phyloP scores from a whole-genome alignment of 768 basidiomycete species.

The Auriscalpium orientale region DNA sequence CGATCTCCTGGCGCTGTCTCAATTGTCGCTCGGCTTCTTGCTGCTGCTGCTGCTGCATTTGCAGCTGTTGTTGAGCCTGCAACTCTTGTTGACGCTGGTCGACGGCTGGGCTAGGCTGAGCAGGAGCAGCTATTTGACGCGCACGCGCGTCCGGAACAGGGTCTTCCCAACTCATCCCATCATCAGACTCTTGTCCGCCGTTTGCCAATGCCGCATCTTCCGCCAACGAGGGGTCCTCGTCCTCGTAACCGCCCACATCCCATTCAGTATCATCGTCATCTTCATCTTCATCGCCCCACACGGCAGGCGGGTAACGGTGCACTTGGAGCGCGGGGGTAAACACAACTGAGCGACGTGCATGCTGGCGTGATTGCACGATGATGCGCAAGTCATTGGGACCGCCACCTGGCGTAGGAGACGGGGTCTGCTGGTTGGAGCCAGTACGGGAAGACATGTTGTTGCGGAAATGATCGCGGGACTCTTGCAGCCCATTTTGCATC shows the following conservation, averaged over 20 bases:
- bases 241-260: constrained; percentile 63
- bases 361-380: constrained; percentile 13
- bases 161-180: constrained; percentile 88
- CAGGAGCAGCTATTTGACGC: constrained; percentile 21
- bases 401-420: constrained; percentile 41
- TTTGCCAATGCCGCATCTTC: constrained; percentile 45
- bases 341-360: constrained; percentile 38
- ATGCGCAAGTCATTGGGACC: constrained; percentile 28
- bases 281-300: constrained; percentile 75
- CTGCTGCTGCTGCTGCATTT: constrained; percentile 1
- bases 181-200: constrained; percentile 50
- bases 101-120: constrained; percentile 4
- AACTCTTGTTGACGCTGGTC: constrained; percentile 25
- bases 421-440: constrained; percentile 38
- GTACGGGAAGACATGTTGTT: constrained; percentile 41
- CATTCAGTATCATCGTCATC: constrained; percentile 50
- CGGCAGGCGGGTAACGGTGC: constrained; percentile 72
- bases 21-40: constrained; percentile 5
- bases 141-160: constrained; percentile 45
- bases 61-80: constrained; percentile 16
- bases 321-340: constrained; percentile 66
- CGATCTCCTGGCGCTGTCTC: constrained; percentile 12
- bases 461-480: constrained; percentile 47
- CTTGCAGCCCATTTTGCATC: constrained; percentile 43
- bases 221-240: constrained; percentile 58